Conservation (phyloP, 495 filamentous ascomycete species). For the Penicillium psychrofluorescens region DNA sequence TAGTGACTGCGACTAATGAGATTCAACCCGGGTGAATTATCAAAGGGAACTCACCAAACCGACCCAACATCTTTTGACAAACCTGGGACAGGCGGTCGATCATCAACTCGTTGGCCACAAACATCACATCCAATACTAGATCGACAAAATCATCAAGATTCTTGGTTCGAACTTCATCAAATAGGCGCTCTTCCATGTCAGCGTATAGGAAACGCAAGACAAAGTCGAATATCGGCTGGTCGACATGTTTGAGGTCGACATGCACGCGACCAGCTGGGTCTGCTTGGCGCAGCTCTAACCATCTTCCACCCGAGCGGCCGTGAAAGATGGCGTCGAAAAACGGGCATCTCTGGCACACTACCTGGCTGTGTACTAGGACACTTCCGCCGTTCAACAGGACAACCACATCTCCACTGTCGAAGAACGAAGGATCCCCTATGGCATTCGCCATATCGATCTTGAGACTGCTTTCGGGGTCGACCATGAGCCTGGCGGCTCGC, state of each 20-base stretch:
- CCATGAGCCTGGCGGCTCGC: constrained; percentile 66
- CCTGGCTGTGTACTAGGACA: constrained; percentile 61
- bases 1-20: constrained; percentile 50
- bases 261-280: constrained; percentile 47
- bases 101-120: constrained; percentile 89
- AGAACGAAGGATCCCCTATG: constrained; percentile 58
- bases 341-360: constrained; percentile 79
- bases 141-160: constrained; percentile 79
- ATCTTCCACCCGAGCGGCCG: constrained; percentile 74
- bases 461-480: constrained; percentile 52
- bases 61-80: constrained; percentile 82
- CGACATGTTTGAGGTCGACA: constrained; percentile 79
- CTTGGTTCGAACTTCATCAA: constrained; percentile 64
- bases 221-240: constrained; percentile 61
- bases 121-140: constrained; percentile 85
- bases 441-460: constrained; percentile 62
- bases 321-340: constrained; percentile 89
- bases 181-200: constrained; percentile 72
- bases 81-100: constrained; percentile 82
- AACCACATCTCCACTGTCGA: constrained; percentile 65
- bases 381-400: constrained; percentile 66
- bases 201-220: constrained; percentile 80
- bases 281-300: constrained; percentile 65
- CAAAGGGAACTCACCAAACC: constrained; percentile 50
- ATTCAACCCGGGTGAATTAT: constrained; percentile 6